Conservation (phyloP, 2,329 filamentous ascomycete genomes). For the Plectosphaerella cucumerina region DNA sequence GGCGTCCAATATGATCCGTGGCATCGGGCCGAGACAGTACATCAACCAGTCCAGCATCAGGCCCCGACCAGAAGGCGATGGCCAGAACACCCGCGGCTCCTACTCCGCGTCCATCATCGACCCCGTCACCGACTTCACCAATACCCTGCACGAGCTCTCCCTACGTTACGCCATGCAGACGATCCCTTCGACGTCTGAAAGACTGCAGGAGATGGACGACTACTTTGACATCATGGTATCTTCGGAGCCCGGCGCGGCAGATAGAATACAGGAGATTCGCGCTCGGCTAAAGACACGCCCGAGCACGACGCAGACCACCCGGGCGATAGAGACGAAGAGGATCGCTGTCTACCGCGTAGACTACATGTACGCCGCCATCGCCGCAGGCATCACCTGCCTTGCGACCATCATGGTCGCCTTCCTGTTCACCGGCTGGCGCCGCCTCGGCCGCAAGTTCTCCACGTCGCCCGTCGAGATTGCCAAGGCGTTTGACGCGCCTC, state of each 20-base stretch:
- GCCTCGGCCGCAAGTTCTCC: not conserved
- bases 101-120: not conserved
- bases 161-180: not conserved
- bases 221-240: not conserved
- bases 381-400: not conserved
- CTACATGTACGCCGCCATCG: not conserved
- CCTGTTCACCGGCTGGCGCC: not conserved
- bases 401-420: not conserved
- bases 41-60: not conserved
- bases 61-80: not conserved
- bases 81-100: not conserved
- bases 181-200: not conserved
- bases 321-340: not conserved
- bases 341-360: not conserved
- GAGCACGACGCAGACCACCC: not conserved
- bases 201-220: not conserved
- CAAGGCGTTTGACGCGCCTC: not conserved
- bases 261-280: too few relatives aligned
- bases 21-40: not conserved
- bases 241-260: not conserved
- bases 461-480: not conserved
- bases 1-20: not conserved
- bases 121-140: not conserved
- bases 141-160: not conserved
- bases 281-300: not conserved